Conservation (phyloP, 192 early-diverging fungal genomes). For the Backusella morwellensis region DNA sequence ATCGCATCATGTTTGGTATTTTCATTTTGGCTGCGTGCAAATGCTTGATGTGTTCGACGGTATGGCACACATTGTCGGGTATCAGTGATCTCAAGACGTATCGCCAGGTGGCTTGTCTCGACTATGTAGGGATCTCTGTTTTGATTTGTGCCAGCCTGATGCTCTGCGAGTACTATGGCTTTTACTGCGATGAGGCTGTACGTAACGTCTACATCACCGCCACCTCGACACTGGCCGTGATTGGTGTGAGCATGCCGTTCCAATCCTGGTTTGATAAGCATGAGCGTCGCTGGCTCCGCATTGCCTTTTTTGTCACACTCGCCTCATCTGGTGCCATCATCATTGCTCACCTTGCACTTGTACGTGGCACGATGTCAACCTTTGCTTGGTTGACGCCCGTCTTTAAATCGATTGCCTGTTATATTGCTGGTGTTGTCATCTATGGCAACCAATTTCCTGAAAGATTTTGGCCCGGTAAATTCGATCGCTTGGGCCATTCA, state of each 20-base stretch:
- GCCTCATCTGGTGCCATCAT: conserved; percentile 52
- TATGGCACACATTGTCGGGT: conserved; percentile 57
- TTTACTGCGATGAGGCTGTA: conserved; percentile 46
- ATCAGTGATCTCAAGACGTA: conserved; percentile 48
- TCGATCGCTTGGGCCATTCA: conserved; percentile 58
- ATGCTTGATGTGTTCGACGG: conserved; percentile 56
- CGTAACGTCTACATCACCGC: conserved; percentile 50
- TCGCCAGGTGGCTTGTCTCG: conserved; percentile 52
- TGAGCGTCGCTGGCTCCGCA: conserved; percentile 44
- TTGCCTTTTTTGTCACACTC: conserved; percentile 50
- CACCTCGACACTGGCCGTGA: conserved; percentile 43
- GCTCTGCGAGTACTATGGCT: conserved; percentile 59
- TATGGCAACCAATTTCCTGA: conserved; percentile 63
- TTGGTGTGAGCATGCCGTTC: conserved; percentile 49
- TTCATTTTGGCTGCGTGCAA: conserved; percentile 62
- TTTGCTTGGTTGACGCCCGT: conserved; percentile 48
- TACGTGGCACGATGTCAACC: conserved; percentile 38
- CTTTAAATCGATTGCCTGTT: conserved; percentile 48
- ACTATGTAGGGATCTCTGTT: conserved; percentile 62
- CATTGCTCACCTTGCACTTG: conserved; percentile 42
- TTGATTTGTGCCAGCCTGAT: conserved; percentile 57
- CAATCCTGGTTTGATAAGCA: conserved; percentile 50
- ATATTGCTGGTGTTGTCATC: conserved; percentile 52
- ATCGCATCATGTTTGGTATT: conserved; percentile 51
- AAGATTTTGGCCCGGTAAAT: conserved; percentile 53